These are phyloP conservation scores for Cytospora mali DNA, from an alignment of 2,329 filamentous ascomycete genomes.

Conservation along the genomic window DNA sequence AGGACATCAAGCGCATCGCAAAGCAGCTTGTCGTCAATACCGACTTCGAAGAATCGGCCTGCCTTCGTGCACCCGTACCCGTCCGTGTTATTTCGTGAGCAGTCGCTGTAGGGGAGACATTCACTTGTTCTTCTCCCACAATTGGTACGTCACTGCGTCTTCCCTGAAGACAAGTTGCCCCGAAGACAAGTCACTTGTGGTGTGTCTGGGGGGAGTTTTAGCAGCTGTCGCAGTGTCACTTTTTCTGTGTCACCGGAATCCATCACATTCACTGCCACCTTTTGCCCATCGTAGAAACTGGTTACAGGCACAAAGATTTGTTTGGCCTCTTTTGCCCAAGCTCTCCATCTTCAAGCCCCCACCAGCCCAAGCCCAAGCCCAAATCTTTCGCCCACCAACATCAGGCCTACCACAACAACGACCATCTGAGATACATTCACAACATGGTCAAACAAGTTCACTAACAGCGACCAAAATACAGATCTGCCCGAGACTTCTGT, in stretches of 20 bases:
- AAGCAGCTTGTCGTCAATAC: conserved; percentile 33
- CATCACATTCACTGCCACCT: background rate
- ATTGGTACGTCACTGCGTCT: conserved; percentile 58
- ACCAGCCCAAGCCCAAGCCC: background rate
- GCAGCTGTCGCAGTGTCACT: conserved; percentile 12
- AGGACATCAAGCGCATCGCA: conserved; percentile 29
- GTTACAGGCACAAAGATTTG: background rate
- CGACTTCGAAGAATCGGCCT: conserved; percentile 32
- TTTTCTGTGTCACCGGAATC: background rate
- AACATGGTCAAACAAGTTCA: background rate
- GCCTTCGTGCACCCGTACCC: conserved; percentile 24
- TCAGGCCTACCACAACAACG: background rate
- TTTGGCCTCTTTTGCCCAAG: background rate
- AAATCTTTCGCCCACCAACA: background rate
- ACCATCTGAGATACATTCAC: too few relatives aligned
- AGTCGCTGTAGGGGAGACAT: conserved; percentile 80
- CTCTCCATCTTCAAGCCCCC: too few relatives aligned
- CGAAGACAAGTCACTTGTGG: conserved; percentile 33
- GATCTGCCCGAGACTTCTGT: conserved; percentile 34
- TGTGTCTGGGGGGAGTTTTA: conserved; percentile 26
- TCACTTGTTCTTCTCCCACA: conserved; percentile 95
- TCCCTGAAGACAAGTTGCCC: conserved; percentile 27
- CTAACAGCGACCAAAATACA: conserved; percentile 25
- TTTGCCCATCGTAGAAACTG: conserved; percentile 19
- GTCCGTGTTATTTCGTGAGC: conserved; percentile 35